phyloP scores from a whole-genome alignment of 2,329 filamentous ascomycete species.

The Metarhizium album region DNA sequence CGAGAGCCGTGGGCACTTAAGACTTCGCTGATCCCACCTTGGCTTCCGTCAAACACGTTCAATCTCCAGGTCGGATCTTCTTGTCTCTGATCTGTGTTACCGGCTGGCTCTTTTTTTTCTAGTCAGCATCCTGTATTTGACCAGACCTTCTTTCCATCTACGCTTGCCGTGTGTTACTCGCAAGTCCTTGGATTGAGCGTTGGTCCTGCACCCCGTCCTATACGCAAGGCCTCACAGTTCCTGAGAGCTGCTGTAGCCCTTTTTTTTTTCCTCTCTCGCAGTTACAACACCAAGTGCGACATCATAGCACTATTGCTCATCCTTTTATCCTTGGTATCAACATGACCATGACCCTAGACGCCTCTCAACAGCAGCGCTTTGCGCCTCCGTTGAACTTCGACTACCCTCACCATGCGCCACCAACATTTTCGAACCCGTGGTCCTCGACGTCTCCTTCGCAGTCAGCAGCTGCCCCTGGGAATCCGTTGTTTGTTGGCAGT shows the following conservation, averaged over 20 bases:
- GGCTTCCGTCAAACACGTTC: conserved; percentile 20
- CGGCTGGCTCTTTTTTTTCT: conserved; percentile 33
- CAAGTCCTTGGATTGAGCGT: not conserved
- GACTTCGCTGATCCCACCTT: conserved; percentile 47
- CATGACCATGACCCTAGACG: conserved; percentile 95
- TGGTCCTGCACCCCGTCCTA: not conserved
- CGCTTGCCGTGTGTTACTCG: not conserved
- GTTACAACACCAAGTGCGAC: not conserved
- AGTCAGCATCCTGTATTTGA: conserved; percentile 40
- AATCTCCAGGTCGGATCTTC: conserved; percentile 25
- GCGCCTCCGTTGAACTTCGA: conserved; percentile 69
- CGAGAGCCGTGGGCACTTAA: conserved; percentile 38
- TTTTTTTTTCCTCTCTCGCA: not conserved
- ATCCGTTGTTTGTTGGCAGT: conserved; percentile 53
- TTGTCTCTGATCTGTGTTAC: conserved; percentile 30
- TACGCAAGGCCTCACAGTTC: not conserved
- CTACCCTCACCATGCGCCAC: conserved; percentile 43
- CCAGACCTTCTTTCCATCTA: conserved; percentile 24
- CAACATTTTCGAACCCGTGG: conserved; percentile 91
- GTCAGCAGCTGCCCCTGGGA: conserved; percentile 38
- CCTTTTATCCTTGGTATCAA: conserved; percentile 22
- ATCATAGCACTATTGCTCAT: not conserved
- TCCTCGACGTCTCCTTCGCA: conserved; percentile 39
- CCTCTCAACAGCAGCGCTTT: conserved; percentile 66
- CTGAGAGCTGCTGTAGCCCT: not conserved